A percentile compares a stretch with the other conserved stretches of the same genome.
Conservation (phyloP, 257 asterid species). For the Penstemon newberryi region DNA sequence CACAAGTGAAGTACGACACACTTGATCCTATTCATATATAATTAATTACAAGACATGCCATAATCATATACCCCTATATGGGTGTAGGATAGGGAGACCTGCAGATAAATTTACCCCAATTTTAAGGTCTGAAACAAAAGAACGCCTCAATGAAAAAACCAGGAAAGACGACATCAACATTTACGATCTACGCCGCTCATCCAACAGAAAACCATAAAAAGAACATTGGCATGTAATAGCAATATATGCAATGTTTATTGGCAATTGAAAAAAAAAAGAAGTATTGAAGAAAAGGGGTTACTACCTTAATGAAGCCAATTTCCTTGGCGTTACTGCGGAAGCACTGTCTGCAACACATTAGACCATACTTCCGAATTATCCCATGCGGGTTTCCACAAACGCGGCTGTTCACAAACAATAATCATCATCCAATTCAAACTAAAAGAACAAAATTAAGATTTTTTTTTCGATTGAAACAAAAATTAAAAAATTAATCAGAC, state of each 20-base stretch:
- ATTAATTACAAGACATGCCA: too few relatives aligned
- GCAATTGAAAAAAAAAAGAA: background rate
- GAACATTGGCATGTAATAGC: background rate
- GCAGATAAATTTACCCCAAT: too few relatives aligned
- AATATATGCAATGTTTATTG: background rate
- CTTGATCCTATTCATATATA: too few relatives aligned
- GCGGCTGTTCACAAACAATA: conserved; percentile 27
- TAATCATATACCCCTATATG: too few relatives aligned
- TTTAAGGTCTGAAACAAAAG: too few relatives aligned
- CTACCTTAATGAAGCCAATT: conserved; percentile 48
- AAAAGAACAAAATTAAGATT: background rate
- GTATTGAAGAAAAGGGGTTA: background rate
- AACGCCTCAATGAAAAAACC: too few relatives aligned
- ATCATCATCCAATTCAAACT: background rate
- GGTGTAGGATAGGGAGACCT: too few relatives aligned
- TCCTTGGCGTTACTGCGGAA: conserved; percentile 54
- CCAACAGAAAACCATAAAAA: background rate
- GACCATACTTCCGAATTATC: conserved; percentile 38
- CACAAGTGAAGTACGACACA: too few relatives aligned
- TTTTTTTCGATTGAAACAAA: background rate
- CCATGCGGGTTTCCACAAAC: conserved; percentile 48
- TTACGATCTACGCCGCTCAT: background rate
- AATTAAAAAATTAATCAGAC: conserved; percentile 17
- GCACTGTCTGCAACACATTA: conserved; percentile 53
- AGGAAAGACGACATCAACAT: background rate